Percentiles rank a stretch among this genome's conserved stretches.
Evolutionary conservation across 345 rosid genomes (phyloP).

Genomic region (Atalantia buxifolia): DNA sequence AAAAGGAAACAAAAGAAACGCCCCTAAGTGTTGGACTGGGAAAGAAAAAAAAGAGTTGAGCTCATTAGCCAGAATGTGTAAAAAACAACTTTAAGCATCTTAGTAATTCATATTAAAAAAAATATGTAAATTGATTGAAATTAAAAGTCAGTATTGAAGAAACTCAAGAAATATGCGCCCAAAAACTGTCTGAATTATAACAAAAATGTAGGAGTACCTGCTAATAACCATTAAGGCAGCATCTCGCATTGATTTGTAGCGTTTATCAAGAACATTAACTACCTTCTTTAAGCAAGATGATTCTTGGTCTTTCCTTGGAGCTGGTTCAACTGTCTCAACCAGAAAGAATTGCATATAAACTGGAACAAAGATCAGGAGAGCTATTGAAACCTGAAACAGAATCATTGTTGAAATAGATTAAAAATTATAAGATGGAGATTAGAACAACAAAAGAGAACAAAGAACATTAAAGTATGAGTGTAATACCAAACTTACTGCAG

Average conservation of each 20-base stretch:
- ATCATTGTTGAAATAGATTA: neutral
- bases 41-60: conserved; percentile 10
- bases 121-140: neutral
- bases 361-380: conserved; percentile 40
- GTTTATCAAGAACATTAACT: conserved; percentile 20
- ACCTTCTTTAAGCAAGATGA: conserved; percentile 28
- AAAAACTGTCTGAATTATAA: neutral
- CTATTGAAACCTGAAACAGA: conserved; percentile 42
- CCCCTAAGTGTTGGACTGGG: conserved; percentile 47
- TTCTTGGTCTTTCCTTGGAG: conserved; percentile 28
- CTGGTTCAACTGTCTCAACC: conserved; percentile 31
- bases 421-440: neutral
- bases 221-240: conserved; percentile 32
- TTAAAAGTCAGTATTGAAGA: neutral
- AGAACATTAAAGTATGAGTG: neutral
- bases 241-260: conserved; percentile 44
- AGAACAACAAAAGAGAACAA: neutral
- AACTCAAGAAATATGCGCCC: neutral
- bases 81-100: neutral
- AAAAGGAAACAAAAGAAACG: conserved; percentile 47
- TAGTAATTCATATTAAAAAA: neutral
- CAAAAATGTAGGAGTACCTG: conserved; percentile 25
- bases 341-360: conserved; percentile 43
- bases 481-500: neutral
- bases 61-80: neutral